Conservation (phyloP, 2,329 filamentous ascomycete species). For the Colletotrichum liaoningense region DNA sequence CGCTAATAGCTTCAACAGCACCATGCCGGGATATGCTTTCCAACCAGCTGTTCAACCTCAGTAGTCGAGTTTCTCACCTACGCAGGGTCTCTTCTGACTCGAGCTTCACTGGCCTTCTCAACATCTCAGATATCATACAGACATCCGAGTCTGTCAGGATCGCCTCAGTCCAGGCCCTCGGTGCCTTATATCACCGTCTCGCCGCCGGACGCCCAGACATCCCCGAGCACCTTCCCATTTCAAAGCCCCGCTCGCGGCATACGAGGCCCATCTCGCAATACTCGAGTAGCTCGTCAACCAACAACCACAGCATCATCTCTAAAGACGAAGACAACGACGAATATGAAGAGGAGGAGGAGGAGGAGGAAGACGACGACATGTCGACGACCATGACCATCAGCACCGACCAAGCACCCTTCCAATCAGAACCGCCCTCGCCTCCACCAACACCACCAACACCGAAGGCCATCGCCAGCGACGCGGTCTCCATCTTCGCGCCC, state of each 20-base stretch:
- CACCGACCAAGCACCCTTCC: conserved; percentile 40
- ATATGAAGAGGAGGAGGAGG: conserved; percentile 32
- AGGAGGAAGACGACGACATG: conserved; percentile 40
- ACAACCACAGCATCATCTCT: conserved; percentile 15
- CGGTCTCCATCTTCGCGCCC: conserved; percentile 36
- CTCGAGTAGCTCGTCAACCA: neutral
- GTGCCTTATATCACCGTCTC: conserved; percentile 49
- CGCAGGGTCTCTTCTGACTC: conserved; percentile 37
- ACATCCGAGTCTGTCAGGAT: conserved; percentile 48
- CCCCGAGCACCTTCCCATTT: conserved; percentile 42
- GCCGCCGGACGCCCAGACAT: conserved; percentile 43
- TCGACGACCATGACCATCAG: conserved; percentile 40
- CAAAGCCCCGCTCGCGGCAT: conserved; percentile 37
- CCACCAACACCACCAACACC: conserved; percentile 41
- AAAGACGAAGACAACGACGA: conserved; percentile 4
- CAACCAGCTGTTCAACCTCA: conserved; percentile 41
- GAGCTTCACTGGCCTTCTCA: conserved; percentile 39
- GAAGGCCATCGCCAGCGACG: conserved; percentile 38
- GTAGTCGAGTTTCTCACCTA: conserved; percentile 42
- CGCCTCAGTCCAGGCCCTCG: conserved; percentile 45
- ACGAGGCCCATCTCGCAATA: neutral
- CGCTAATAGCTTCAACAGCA: neutral
- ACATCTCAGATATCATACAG: conserved; percentile 46
- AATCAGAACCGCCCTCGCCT: conserved; percentile 46
- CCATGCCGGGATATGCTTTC: conserved; percentile 44